phyloP scores from a whole-genome alignment of 164 flowering plant species.

The Vitis labrusca region DNA sequence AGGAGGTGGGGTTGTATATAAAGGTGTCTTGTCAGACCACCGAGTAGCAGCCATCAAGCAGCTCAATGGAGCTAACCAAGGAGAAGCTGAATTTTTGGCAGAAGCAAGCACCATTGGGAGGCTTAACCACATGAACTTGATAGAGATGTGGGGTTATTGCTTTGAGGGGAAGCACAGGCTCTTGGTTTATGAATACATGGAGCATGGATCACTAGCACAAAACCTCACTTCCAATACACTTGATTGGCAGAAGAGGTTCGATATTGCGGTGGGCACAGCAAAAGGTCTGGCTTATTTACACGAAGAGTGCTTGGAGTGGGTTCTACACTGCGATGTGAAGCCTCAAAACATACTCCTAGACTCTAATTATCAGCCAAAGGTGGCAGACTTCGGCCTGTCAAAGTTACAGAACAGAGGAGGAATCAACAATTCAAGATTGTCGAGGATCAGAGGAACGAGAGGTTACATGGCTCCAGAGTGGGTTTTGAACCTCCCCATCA shows the following conservation, averaged over 20 bases:
- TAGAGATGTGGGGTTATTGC: constrained; percentile 34
- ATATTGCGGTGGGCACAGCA: constrained; percentile 27
- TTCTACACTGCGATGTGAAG: constrained; percentile 34
- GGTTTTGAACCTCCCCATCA: constrained; percentile 26
- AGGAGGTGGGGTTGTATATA: constrained; percentile 12
- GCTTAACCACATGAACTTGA: constrained; percentile 34
- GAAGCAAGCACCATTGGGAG: constrained; percentile 24
- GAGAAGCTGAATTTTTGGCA: constrained; percentile 31
- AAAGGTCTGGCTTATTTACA: constrained; percentile 34
- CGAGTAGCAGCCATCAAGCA: constrained; percentile 31
- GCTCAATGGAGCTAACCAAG: constrained; percentile 23
- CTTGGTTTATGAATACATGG: constrained; percentile 34
- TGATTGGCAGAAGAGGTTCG: constrained; percentile 18
- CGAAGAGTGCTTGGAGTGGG: constrained; percentile 41
- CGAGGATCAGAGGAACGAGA: constrained; percentile 28
- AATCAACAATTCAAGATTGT: constrained; percentile 3
- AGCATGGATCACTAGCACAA: constrained; percentile 28
- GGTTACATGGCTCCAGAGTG: constrained; percentile 39
- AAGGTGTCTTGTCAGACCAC: constrained; percentile 20
- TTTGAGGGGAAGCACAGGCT: constrained; percentile 31
- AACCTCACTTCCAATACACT: constrained; percentile 14
- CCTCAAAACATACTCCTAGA: constrained; percentile 33
- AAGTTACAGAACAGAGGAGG: constrained; percentile 14
- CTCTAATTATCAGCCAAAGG: constrained; percentile 22
- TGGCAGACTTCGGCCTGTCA: constrained; percentile 33